Base-by-base conservation (phyloP, 1,284 basidiomycete genomes). In the Pseudozyma thailandica region DNA sequence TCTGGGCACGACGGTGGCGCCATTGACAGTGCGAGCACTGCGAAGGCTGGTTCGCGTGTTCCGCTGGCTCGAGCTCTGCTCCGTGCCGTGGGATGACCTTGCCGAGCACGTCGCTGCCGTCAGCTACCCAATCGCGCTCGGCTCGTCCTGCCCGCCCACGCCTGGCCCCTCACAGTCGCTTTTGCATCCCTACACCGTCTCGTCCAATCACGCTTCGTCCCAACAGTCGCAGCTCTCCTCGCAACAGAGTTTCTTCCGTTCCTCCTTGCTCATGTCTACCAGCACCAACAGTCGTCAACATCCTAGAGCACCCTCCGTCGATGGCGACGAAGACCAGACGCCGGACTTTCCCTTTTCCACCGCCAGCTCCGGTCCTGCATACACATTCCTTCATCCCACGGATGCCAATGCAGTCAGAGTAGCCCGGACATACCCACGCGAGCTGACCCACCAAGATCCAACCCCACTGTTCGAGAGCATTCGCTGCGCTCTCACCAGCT, bases 31-130 rank as follows among this genome's bases (percentile, higher is more conserved):
- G 5, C 2, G 56, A 3, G 35, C 28, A 31, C 10, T 52, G 39
- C 26, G 63, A 12, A 50, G 63, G 15, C 9, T 66, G 5, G 63
- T 69, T 1, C 46, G 66, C 3, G 55, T 52, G 20, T 33, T 70
- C 4, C 30, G 52, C 0, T 70, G 66, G 66, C 1, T 70, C 2
- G 60, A 70, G 18, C 26, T 53, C 30, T 70, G 66, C 28, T 27
- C n/a, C 2, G 49, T 70, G 1, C 60, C 66, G 1, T 70, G 41
- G 42, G 66, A 70, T 23, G 66, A 70, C 49, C 23, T 70, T 9
- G 45, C 66, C 10, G 66, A 70, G 23, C 66, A 70, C n/a, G 50
- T 70, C 0, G 60, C 66, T 6, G 66, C 66, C 3, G 66, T 70
- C 3, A 50, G 46, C 27, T 60, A 64, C 23, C 60, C 66, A 1